Conservation (phyloP, 495 filamentous ascomycete genomes). For the Extremus antarcticus region DNA sequence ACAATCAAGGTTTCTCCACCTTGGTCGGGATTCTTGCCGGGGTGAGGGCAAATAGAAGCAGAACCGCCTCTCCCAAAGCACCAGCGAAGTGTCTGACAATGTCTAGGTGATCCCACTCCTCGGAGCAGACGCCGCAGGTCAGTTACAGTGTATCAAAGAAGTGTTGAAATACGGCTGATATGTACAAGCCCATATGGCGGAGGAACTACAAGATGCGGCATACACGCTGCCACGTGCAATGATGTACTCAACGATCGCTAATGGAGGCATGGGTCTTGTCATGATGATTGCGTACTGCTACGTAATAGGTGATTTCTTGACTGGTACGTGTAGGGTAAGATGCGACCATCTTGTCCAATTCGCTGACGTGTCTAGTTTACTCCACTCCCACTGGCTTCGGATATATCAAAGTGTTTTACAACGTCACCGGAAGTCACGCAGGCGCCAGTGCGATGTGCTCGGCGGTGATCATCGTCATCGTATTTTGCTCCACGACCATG, state of each 20-base stretch:
- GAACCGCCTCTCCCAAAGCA: too few species aligned
- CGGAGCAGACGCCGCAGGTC: conserved; percentile 21
- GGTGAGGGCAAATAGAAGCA: too few species aligned
- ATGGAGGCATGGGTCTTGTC: conserved; percentile 19
- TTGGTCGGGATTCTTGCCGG: conserved; percentile 8
- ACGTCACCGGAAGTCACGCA: not conserved
- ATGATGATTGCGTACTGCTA: conserved; percentile 1
- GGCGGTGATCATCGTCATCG: not conserved
- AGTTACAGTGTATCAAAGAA: not conserved
- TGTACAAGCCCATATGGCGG: conserved; percentile 24
- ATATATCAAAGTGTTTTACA: not conserved
- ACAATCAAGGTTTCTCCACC: conserved; percentile 1
- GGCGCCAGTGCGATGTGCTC: not conserved
- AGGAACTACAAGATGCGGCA: conserved; percentile 26
- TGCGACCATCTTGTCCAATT: not conserved
- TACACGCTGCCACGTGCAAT: conserved; percentile 25
- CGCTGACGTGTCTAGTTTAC: not conserved
- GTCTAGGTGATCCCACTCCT: conserved; percentile 27
- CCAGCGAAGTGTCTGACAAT: too few species aligned
- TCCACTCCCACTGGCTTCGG: not conserved
- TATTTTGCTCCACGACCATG: not conserved
- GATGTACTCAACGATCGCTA: conserved; percentile 21
- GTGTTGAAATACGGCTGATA: not conserved
- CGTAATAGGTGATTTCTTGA: not conserved
- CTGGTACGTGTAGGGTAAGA: not conserved